Evolutionary conservation across 2,329 filamentous ascomycete genomes (phyloP).

Genomic region (Thelonectria olida): DNA sequence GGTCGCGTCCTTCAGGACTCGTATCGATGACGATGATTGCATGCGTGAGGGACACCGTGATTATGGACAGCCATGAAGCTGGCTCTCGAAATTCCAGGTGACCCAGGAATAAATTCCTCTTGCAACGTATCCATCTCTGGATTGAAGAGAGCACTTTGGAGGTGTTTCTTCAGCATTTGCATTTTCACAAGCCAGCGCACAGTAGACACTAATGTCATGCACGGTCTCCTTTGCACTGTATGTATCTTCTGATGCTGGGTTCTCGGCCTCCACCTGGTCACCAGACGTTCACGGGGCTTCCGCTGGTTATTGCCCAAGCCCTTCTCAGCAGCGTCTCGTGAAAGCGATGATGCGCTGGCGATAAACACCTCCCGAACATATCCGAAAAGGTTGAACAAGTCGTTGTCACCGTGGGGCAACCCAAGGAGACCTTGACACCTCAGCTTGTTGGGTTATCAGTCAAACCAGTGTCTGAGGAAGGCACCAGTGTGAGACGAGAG

Average conservation of each 20-base stretch:
- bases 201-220: too few relatives aligned
- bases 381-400: constrained; percentile 1
- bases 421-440: background rate
- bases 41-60: background rate
- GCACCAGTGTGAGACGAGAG: background rate
- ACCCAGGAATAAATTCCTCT: background rate
- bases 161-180: too few relatives aligned
- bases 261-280: constrained; percentile 1
- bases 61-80: too few relatives aligned
- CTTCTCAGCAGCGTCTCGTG: background rate
- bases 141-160: too few relatives aligned
- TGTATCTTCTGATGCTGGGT: constrained; percentile 18
- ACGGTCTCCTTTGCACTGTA: too few relatives aligned
- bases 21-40: background rate
- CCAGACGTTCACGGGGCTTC: constrained; percentile 9
- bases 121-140: too few relatives aligned
- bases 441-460: too few relatives aligned
- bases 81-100: background rate
- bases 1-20: constrained; percentile 5
- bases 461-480: too few relatives aligned
- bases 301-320: constrained; percentile 13
- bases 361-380: background rate
- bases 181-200: too few relatives aligned
- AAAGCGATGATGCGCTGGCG: constrained; percentile 6
- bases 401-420: too few relatives aligned